These are phyloP conservation scores for Fallopia convolvulus DNA, from an alignment of 148 eudicot species.

Conservation along the genomic window DNA sequence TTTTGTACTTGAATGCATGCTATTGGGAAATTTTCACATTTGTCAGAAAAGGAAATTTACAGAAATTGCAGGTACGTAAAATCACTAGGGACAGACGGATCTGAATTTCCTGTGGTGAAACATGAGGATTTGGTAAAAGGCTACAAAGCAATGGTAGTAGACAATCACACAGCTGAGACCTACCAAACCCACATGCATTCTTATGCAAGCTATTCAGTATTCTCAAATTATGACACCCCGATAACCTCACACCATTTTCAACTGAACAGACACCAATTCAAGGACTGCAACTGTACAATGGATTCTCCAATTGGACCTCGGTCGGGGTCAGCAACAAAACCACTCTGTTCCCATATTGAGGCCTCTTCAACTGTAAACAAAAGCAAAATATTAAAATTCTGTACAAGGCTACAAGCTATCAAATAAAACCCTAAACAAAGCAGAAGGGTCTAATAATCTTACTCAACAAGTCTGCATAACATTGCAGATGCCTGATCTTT, in stretches of 20 bases:
- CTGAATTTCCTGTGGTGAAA: background rate
- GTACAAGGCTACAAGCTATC: background rate
- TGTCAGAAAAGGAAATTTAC: background rate
- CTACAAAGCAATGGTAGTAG: background rate
- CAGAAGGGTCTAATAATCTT: slow-evolving; percentile 14
- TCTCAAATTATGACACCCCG: background rate
- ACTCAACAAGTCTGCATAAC: slow-evolving; percentile 55
- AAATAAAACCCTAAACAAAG: background rate
- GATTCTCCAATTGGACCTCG: background rate
- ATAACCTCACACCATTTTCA: background rate
- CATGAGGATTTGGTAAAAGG: background rate
- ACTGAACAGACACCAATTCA: background rate
- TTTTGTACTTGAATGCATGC: background rate
- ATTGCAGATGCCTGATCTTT: slow-evolving; percentile 36
- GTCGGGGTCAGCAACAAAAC: background rate
- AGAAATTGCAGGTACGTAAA: background rate
- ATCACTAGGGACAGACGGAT: background rate
- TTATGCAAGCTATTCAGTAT: background rate
- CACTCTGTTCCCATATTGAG: background rate
- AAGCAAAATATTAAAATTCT: background rate
- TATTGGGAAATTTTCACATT: background rate
- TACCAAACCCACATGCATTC: background rate
- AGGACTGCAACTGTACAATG: background rate
- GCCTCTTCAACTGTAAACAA: slow-evolving; percentile 1
- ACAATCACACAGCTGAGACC: background rate